Evolutionary conservation across 306 rosid genomes (phyloP).

Genomic region (Nissolia schottii): DNA sequence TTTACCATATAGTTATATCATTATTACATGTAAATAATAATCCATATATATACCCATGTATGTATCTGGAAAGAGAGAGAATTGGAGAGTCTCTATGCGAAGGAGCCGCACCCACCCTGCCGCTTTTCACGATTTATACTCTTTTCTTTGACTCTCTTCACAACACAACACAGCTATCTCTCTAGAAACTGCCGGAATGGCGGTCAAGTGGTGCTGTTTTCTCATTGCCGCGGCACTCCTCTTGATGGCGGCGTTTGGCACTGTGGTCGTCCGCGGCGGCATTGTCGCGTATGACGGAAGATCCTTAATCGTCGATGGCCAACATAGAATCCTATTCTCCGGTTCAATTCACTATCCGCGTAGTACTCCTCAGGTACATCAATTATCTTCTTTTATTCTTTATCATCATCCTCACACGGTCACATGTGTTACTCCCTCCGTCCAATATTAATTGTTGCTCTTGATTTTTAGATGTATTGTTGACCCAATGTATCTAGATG

Average conservation of each 20-base stretch:
- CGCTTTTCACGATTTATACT: neutral
- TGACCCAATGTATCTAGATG: no score
- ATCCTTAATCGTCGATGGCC: constrained; percentile 54
- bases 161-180: no score
- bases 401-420: neutral
- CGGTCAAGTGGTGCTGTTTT: neutral
- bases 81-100: neutral
- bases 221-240: constrained; percentile 26
- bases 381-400: neutral
- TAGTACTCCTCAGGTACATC: constrained; percentile 70
- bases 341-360: constrained; percentile 87
- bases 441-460: no score
- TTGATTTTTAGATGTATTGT: no score
- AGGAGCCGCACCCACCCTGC: neutral
- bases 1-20: no score
- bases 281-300: constrained; percentile 63
- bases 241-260: neutral
- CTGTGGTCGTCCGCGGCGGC: constrained; percentile 26
- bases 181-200: neutral
- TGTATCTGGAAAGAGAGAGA: neutral
- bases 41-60: no score
- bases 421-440: no score
- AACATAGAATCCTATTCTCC: constrained; percentile 65
- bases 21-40: no score
- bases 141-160: neutral